A percentile compares a stretch with the other conserved stretches of the same genome.
These are phyloP conservation scores for Penicillium occitanis DNA, from an alignment of 2,329 filamentous ascomycete genomes.

Conservation along the genomic window DNA sequence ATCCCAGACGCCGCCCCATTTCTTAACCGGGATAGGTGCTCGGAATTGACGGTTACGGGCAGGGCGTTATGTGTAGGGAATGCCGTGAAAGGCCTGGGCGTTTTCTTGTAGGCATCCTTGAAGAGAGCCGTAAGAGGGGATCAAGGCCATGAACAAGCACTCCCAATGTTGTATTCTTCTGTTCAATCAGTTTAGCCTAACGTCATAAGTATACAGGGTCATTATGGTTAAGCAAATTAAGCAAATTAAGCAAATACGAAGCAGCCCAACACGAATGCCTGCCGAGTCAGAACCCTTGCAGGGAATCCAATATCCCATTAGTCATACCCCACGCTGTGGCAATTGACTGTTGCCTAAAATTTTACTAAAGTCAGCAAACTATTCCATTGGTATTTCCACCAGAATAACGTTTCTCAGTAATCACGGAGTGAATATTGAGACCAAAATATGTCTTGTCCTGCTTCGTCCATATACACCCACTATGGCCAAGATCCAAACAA, in stretches of 20 bases:
- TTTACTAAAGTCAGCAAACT: background rate
- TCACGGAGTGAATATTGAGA: background rate
- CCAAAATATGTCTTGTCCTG: background rate
- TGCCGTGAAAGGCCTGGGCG: background rate
- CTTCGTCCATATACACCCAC: background rate
- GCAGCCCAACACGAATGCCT: background rate
- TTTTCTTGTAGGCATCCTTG: background rate
- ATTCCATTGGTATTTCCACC: background rate
- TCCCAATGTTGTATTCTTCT: background rate
- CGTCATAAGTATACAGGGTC: background rate
- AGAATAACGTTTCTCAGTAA: background rate
- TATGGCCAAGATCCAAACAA: constrained; percentile 20
- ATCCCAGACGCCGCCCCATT: background rate
- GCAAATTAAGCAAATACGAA: background rate
- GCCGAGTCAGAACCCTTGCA: background rate
- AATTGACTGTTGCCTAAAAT: background rate
- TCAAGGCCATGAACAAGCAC: background rate
- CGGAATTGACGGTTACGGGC: background rate
- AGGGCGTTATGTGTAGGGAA: background rate
- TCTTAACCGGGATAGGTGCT: background rate
- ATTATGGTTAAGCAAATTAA: background rate
- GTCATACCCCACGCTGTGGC: background rate
- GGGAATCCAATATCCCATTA: background rate
- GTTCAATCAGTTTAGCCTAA: background rate
- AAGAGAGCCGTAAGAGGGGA: background rate